These are phyloP conservation scores for Magnolia officinalis DNA, from an alignment of 164 flowering plant species.

Conservation along the genomic window DNA sequence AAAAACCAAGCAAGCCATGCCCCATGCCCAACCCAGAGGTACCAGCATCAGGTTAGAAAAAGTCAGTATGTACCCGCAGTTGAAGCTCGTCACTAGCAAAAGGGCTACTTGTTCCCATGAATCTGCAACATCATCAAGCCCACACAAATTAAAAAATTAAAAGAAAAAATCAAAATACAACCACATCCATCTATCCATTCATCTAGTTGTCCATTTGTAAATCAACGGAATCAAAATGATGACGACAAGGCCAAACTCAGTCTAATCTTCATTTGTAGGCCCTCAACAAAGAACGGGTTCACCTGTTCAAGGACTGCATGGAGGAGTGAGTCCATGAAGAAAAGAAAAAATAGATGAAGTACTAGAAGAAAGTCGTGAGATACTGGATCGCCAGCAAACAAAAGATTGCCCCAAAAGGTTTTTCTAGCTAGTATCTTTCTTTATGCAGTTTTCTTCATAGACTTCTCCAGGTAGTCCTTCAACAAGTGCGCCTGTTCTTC, in stretches of 20 bases:
- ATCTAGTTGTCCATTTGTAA: neutral
- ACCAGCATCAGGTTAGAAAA: slow-evolving; percentile 49
- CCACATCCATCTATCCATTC: too few relatives aligned
- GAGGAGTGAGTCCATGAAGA: too few relatives aligned
- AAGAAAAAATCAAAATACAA: neutral
- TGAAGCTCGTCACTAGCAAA: slow-evolving; percentile 41
- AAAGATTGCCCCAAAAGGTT: too few relatives aligned
- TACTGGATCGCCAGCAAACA: too few relatives aligned
- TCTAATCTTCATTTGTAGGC: neutral
- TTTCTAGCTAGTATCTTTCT: too few relatives aligned
- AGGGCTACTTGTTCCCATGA: slow-evolving; percentile 63
- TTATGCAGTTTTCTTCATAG: too few relatives aligned
- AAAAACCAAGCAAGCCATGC: slow-evolving; percentile 31
- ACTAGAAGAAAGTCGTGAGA: too few relatives aligned
- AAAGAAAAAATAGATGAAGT: too few relatives aligned
- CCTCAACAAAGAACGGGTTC: neutral
- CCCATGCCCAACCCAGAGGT: slow-evolving; percentile 61
- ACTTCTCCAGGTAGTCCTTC: too few relatives aligned
- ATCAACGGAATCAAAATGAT: neutral
- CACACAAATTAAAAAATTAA: neutral
- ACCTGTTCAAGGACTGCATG: too few relatives aligned
- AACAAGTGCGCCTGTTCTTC: too few relatives aligned
- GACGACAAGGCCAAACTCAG: neutral
- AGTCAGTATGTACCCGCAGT: slow-evolving; percentile 49
- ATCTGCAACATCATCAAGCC: slow-evolving; percentile 26